Percentiles rank a stretch among this genome's conserved stretches.
These are phyloP conservation scores for Eryngium alpinum DNA, from an alignment of 140 eudicot species.

Conservation along the genomic window DNA sequence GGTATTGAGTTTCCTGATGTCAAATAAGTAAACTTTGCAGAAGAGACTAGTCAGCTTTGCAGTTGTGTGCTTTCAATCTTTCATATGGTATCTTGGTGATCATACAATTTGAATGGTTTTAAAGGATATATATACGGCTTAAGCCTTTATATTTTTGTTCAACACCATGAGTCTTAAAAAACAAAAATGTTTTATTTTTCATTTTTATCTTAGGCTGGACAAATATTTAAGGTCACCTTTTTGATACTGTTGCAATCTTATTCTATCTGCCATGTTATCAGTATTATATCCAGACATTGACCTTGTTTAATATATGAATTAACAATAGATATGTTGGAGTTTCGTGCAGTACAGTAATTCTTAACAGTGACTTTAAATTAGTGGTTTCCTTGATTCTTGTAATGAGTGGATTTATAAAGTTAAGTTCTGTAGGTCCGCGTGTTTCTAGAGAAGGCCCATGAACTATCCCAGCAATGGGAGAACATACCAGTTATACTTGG, in stretches of 20 bases:
- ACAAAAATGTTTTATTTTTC: background rate
- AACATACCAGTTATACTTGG: slow-evolving; percentile 59
- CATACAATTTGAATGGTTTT: background rate
- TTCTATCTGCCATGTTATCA: background rate
- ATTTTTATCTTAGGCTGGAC: no score
- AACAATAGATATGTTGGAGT: background rate
- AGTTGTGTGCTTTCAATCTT: background rate
- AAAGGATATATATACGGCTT: background rate
- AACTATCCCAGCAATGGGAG: slow-evolving; percentile 67
- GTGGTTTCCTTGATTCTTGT: background rate
- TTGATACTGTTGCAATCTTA: no score
- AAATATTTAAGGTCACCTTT: no score
- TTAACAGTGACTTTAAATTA: background rate
- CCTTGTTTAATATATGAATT: background rate
- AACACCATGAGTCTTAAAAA: background rate
- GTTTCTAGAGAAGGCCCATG: slow-evolving; percentile 69
- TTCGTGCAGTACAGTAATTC: background rate
- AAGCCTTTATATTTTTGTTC: background rate
- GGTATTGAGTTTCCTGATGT: slow-evolving; percentile 29
- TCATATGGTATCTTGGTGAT: background rate
- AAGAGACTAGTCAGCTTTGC: background rate
- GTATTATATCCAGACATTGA: background rate
- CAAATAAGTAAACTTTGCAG: background rate
- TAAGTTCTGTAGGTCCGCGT: slow-evolving; percentile 50
- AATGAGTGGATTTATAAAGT: background rate